Base-by-base conservation (phyloP, 1,284 basidiomycete genomes). In the Chiua sp. region DNA sequence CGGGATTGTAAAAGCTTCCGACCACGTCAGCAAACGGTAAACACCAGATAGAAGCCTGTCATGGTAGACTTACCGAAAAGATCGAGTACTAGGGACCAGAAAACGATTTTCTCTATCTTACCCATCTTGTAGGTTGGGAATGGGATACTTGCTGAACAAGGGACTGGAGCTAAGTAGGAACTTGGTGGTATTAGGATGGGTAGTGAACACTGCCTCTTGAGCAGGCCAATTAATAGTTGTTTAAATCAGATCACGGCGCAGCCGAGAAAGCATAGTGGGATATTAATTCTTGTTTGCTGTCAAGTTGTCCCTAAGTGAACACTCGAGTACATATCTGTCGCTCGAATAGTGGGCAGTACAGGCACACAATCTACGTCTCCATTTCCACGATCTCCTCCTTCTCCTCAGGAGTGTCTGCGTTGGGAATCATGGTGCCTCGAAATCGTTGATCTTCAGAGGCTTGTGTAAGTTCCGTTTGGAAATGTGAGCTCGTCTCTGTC, bases 1-100 rank as follows among this genome's bases (percentile, higher is more conserved):
- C n/a, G 94, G 94, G 49, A 96, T 93, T n/a, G 94, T 96, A 75
- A 96, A 96, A 16, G 94, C 93, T 88, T 68, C 42, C 55, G 49
- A 26, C 55, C 55, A 56, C 52, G 57, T 68, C 60, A 72, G 60
- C 58, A 7, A 42, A 18, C 20, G 22, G 35, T 33, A 28, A 49
- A 35, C 32, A 16, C 18, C 37, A 16, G 37, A 39, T 1, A 20
- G 18, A 13, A 26, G 22, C 11, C 32, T 42, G 46, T 11, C 39
- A 51, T 32, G 10, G 20, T 12, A 15, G 13, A 72, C 83, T 62
- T 64, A 86, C 87, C 87, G 60, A 96, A 91, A 22, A 96, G 85
- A 75, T 96, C 94, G 53, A 96, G 82, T 30, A 96, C 83, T 42
- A 96, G 79, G 3, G 93, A 94, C 59, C 91, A 73, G 72, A 96